Conservation (phyloP, 2,329 filamentous ascomycete genomes). For the Helotiales sp. region DNA sequence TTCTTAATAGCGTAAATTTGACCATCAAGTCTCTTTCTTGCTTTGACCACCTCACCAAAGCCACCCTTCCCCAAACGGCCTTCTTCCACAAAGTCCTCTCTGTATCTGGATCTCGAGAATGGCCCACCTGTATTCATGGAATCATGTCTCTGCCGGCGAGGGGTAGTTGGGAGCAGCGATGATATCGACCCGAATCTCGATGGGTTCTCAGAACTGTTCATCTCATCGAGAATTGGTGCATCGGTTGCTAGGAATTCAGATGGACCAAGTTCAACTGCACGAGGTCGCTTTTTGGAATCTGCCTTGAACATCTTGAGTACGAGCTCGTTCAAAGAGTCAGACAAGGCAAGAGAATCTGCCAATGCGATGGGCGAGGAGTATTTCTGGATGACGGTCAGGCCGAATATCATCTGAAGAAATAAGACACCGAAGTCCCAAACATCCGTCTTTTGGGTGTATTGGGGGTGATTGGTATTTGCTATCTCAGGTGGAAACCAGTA, state of each 20-base stretch:
- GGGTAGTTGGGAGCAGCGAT: constrained; percentile 50
- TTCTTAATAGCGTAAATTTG: constrained; percentile 97
- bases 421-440: constrained; percentile 95
- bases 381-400: constrained; percentile 73
- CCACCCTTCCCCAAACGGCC: constrained; percentile 89
- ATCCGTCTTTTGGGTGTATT: constrained; percentile 80
- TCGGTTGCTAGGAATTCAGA: constrained; percentile 71
- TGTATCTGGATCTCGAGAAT: constrained; percentile 74
- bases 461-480: constrained; percentile 61
- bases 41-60: constrained; percentile 95
- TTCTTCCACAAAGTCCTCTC: constrained; percentile 88
- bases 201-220: constrained; percentile 46
- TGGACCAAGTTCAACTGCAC: constrained; percentile 74
- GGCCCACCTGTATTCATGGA: constrained; percentile 60
- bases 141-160: constrained; percentile 61
- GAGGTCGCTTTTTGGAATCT: constrained; percentile 82
- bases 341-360: constrained; percentile 73
- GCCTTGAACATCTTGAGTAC: constrained; percentile 83
- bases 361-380: constrained; percentile 80
- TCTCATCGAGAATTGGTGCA: constrained; percentile 56
- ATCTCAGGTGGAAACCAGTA: constrained; percentile 87
- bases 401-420: constrained; percentile 93
- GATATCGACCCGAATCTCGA: constrained; percentile 48
- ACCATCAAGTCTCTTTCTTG: constrained; percentile 90
- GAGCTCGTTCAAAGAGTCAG: constrained; percentile 77